Evolutionary conservation across 2,329 filamentous ascomycete species (phyloP).

Genomic region (Paraphaeosphaeria minitans): DNA sequence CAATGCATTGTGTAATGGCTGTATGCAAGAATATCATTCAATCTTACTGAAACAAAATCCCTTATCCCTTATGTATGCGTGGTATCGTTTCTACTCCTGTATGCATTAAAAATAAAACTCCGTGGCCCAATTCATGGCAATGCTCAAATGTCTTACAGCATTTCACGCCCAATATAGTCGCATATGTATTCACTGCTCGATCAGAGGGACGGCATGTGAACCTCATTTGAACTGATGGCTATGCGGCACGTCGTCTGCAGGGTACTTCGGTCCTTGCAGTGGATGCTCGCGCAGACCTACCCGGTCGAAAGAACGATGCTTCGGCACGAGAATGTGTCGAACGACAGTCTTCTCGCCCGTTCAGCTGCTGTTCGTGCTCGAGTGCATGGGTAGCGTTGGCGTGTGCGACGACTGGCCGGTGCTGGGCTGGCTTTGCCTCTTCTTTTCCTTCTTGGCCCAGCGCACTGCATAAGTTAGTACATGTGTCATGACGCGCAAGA

Average conservation of each 20-base stretch:
- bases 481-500: background rate
- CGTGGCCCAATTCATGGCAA: background rate
- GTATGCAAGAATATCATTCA: too few relatives aligned
- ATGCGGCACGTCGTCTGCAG: too few relatives aligned
- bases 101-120: too few relatives aligned
- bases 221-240: too few relatives aligned
- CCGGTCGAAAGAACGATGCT: background rate
- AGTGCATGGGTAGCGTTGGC: slow-evolving; percentile 33
- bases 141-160: background rate
- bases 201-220: too few relatives aligned
- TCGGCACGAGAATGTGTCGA: background rate
- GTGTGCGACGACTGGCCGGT: slow-evolving; percentile 24
- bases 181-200: background rate
- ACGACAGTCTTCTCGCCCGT: background rate
- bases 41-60: too few relatives aligned
- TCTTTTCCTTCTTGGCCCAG: slow-evolving; percentile 78
- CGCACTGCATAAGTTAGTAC: slow-evolving; percentile 52
- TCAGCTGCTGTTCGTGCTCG: slow-evolving; percentile 41
- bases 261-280: background rate
- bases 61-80: background rate
- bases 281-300: background rate
- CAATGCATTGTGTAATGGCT: too few relatives aligned
- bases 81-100: background rate
- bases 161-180: background rate
- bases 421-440: slow-evolving; percentile 49